Evolutionary conservation across 371 early-diverging fungal species (phyloP).

Genomic region (Sporodiniella umbellata): DNA sequence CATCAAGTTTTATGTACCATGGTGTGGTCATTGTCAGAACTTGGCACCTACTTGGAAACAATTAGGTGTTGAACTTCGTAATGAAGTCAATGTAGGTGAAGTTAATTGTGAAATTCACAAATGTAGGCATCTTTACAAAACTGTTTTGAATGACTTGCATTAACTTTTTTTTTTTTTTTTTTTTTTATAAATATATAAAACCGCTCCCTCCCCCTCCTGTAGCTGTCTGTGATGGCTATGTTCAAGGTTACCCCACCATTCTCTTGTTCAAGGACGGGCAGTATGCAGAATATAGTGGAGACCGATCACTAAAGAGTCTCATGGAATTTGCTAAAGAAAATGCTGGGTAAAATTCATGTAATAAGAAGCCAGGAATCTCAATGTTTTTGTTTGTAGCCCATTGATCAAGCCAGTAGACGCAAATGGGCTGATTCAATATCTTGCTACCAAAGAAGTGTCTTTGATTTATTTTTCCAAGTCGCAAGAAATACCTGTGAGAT

Average conservation of each 20-base stretch:
- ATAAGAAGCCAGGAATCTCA: neutral
- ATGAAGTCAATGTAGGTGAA: conserved; percentile 77
- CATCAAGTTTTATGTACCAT: conserved; percentile 83
- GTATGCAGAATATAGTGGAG: conserved; percentile 19
- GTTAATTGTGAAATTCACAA: conserved; percentile 74
- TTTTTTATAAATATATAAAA: too few species aligned
- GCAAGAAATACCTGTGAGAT: conserved; percentile 11
- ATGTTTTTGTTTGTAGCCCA: conserved; percentile 9
- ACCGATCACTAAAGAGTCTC: conserved; percentile 52
- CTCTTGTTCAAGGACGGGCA: conserved; percentile 45
- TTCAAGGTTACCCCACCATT: conserved; percentile 84
- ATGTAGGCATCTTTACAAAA: too few species aligned
- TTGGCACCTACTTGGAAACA: conserved; percentile 79
- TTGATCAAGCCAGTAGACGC: conserved; percentile 21
- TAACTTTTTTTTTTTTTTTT: too few species aligned
- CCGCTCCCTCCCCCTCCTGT: too few species aligned
- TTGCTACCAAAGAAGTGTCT: conserved; percentile 26
- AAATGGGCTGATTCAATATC: conserved; percentile 13
- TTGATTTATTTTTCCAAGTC: conserved; percentile 32
- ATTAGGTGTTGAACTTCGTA: conserved; percentile 60
- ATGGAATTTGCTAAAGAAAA: conserved; percentile 41
- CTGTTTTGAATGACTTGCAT: too few species aligned
- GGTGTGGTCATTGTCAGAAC: conserved; percentile 84
- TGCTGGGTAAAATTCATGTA: conserved; percentile 24
- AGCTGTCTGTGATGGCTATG: conserved; percentile 52